phyloP scores from a whole-genome alignment of 345 rosid species.

The Chamaenerion angustifolium region DNA sequence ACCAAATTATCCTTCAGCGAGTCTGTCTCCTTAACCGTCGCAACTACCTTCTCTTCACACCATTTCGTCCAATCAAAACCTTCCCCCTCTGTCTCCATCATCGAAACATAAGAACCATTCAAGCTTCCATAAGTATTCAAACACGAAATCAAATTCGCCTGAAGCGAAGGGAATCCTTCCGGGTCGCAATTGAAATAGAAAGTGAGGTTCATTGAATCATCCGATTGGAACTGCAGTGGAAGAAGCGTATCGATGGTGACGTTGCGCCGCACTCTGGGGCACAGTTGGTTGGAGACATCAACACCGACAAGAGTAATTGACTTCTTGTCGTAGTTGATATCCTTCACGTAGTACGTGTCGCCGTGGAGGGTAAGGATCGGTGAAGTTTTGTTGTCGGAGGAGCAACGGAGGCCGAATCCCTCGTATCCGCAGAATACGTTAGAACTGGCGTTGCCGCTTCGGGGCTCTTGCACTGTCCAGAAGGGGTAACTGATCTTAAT shows the following conservation, averaged over 20 bases:
- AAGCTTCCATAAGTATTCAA: background rate
- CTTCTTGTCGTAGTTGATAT: background rate
- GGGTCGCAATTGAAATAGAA: conserved; percentile 18
- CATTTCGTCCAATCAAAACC: background rate
- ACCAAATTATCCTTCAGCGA: background rate
- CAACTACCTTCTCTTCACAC: background rate
- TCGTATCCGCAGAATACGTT: conserved; percentile 12
- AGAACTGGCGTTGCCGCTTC: background rate
- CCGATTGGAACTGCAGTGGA: conserved; percentile 7
- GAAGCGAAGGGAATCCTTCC: background rate
- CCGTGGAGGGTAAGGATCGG: background rate
- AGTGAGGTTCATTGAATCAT: conserved; percentile 9
- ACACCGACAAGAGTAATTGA: conserved; percentile 11
- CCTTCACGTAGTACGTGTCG: conserved; percentile 1
- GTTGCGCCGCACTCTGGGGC: conserved; percentile 18
- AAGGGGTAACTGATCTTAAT: conserved; percentile 9
- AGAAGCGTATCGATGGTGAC: conserved; percentile 6
- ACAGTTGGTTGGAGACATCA: background rate
- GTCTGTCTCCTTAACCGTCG: background rate
- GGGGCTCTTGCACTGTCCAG: background rate
- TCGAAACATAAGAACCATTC: background rate
- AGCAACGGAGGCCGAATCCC: conserved; percentile 14
- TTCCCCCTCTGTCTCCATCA: background rate
- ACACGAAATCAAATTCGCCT: background rate
- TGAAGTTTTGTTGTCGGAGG: background rate